Evolutionary conservation across 2,329 filamentous ascomycete species (phyloP), one percentile per base, ranked within the genome.

Genomic region (Pseudopyricularia javanii): DNA sequence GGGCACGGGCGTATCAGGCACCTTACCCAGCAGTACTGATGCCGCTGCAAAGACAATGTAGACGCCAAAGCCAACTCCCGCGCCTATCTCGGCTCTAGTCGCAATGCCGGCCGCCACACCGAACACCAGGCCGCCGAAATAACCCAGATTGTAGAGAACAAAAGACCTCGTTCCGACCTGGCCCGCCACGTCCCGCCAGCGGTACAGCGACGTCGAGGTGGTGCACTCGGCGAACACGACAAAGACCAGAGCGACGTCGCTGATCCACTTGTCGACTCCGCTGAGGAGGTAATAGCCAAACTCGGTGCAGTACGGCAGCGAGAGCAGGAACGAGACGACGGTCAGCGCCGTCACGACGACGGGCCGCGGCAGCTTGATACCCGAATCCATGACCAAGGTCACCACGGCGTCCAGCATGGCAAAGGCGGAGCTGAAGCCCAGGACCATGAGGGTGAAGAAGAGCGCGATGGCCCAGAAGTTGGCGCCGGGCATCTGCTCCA

Each of bases 401-500:
- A 75, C 74, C 4, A 75, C 68, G 4, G 74, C 76, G 57, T 81
- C 78, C 6, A 81, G 63, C 75, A 81, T 79, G 49, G 76, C 77
- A 54, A 80, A 80, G 1, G 78, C 75, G 0, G 77, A 80, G 54
- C 73, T 77, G 59, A 78, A 79, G 0, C 78, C 78, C 0, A 81
- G 70, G 1, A 80, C 73, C 54, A 80, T 72, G 7, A 81, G 68
- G 0, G 77, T 80, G 54, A 81, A 78, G 61, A 82, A 81, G 1
- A 80, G 63, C 0, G 76, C 64, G n/a, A 80, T 65, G 0, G 77
- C 75, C 77, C 77, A 81, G 56, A 76, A 79, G 43, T 79, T 79
- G 2, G 76, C 67, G 0, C 70, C 77, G 0, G 78, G 78, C 72
- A 81, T 78, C 54, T 79, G 70, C 0, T 74, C 63, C 1, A 81